Base-by-base conservation (phyloP, 2,329 filamentous ascomycete species). In the Hypomyces rosellus region DNA sequence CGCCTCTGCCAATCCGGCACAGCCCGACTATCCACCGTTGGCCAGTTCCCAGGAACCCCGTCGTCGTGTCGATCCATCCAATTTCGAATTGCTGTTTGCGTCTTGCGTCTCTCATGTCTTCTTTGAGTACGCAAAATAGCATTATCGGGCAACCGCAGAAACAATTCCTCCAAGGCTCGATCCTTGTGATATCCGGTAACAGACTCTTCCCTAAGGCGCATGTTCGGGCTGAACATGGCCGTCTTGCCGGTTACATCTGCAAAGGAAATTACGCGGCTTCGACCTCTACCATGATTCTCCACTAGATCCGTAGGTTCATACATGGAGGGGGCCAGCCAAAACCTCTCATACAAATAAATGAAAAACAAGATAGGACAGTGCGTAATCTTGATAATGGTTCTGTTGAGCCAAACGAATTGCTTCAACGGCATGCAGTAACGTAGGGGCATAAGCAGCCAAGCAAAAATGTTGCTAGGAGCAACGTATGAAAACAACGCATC, bases 401-500 rank as follows among this genome's bases (percentile, higher is more conserved):
- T 82, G 65, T 97, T 97, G 55, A 95, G 72, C 63, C 82, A 85
- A 56, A 97, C 85, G 61, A 93, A 97, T 45, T 84, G 80, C 38
- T 81, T 81, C 58, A 96, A 84, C 0, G 90, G 83, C 72, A 96
- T 83, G 59, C 83, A 73, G 64, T 86, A 95, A 55, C 91, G 81
- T 41, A 95, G 67, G 0, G 92, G 92, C 61, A 90, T 90, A 25
- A 96, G 74, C 1, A 92, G 64, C 92, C 91, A 97, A 1, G 89
- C 91, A 55, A 96, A 79, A 30, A 96, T 86, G 63, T 97, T 97
- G 13, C 88, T 86, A 0, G 92, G 92, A 1, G 92, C 88, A 54
- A 96, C 81, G 64, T 96, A 96, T 3, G 89, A 95, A 73, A 97
- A 97, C 0, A 96, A 74, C 0, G 90, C 88, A 65, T 97, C 92